These are phyloP conservation scores for Magnusiomyces fungicola DNA, from an alignment of 1,139 yeast genomes.

Conservation along the genomic window DNA sequence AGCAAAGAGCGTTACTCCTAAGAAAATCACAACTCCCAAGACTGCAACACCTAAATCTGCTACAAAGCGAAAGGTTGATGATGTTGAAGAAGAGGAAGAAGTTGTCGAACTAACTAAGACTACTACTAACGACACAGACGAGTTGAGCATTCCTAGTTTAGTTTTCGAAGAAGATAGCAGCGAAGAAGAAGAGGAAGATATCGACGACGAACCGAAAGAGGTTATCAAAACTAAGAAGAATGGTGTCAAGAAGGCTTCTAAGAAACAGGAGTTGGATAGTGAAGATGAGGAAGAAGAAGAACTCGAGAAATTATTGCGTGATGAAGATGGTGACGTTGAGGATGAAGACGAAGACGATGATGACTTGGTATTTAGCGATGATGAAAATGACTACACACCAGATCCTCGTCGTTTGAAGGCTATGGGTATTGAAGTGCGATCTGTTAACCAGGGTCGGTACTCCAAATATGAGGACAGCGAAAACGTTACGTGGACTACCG, in stretches of 20 bases:
- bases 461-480: background rate
- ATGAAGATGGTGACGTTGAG: conserved; percentile 21
- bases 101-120: conserved; percentile 14
- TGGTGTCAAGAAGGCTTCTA: conserved; percentile 16
- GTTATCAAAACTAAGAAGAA: conserved; percentile 16
- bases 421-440: conserved; percentile 16
- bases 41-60: background rate
- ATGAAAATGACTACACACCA: conserved; percentile 16
- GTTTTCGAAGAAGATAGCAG: conserved; percentile 13
- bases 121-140: conserved; percentile 10
- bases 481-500: conserved; percentile 25
- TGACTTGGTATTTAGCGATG: conserved; percentile 17
- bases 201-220: conserved; percentile 23
- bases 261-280: conserved; percentile 20
- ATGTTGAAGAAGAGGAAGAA: conserved; percentile 16
- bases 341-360: conserved; percentile 19
- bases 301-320: conserved; percentile 21
- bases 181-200: conserved; percentile 13
- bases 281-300: conserved; percentile 22
- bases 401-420: conserved; percentile 17
- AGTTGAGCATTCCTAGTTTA: conserved; percentile 12
- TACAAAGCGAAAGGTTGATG: conserved; percentile 3
- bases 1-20: background rate
- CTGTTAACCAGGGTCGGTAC: conserved; percentile 20
- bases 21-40: background rate